phyloP scores from a whole-genome alignment of 352 stramenopile genomes.

The Paralagenidium karlingii region DNA sequence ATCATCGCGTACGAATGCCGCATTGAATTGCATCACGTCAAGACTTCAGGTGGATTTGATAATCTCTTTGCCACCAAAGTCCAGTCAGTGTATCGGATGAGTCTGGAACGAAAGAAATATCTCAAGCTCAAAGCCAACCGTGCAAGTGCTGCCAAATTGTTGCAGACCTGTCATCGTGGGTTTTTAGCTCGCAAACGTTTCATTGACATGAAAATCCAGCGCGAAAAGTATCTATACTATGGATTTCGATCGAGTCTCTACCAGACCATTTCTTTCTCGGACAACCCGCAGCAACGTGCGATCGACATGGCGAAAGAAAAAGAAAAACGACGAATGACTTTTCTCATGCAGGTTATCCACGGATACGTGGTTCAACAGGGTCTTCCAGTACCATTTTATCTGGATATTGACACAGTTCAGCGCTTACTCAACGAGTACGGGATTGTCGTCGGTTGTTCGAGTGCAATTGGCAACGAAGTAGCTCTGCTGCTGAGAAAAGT shows the following conservation, averaged over 20 bases:
- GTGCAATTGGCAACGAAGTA: slow-evolving; percentile 29
- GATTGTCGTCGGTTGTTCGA: slow-evolving; percentile 44
- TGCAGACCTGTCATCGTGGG: slow-evolving; percentile 56
- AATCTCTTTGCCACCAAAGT: slow-evolving; percentile 62
- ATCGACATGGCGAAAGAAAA: slow-evolving; percentile 18
- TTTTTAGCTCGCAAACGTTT: slow-evolving; percentile 39
- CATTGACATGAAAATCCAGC: slow-evolving; percentile 37
- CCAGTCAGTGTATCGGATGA: slow-evolving; percentile 60
- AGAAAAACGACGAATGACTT: slow-evolving; percentile 29
- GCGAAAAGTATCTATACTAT: slow-evolving; percentile 48
- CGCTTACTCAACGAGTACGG: slow-evolving; percentile 41
- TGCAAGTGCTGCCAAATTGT: slow-evolving; percentile 31
- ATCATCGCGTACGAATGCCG: slow-evolving; percentile 43
- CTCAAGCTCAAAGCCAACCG: slow-evolving; percentile 22
- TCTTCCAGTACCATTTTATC: slow-evolving; percentile 16
- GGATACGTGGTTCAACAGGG: slow-evolving; percentile 31
- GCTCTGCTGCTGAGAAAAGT: slow-evolving; percentile 10
- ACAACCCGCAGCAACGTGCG: slow-evolving; percentile 26
- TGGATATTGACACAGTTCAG: slow-evolving; percentile 17
- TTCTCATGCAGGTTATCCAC: slow-evolving; percentile 59
- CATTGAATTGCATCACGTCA: slow-evolving; percentile 33
- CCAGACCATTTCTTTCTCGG: slow-evolving; percentile 15
- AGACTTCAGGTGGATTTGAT: slow-evolving; percentile 40
- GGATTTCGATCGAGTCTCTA: slow-evolving; percentile 52
- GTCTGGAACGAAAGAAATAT: slow-evolving; percentile 41